A percentile compares a stretch with the other conserved stretches of the same genome.
Evolutionary conservation across 345 rosid genomes (phyloP).

Genomic region (Corymbia maculata): DNA sequence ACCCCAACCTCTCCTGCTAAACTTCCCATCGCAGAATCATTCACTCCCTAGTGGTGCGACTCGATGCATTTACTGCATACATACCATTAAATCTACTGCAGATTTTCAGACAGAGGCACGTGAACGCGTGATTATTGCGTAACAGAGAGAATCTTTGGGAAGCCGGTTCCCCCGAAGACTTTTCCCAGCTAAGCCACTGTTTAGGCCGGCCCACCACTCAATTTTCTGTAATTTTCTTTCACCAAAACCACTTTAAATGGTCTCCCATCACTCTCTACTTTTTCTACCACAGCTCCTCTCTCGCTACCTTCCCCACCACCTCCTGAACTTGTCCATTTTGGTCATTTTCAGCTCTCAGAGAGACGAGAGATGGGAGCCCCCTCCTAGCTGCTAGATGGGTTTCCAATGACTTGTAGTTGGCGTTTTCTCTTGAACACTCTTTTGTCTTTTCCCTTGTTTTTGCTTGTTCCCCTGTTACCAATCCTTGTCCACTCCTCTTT

Average conservation of each 20-base stretch:
- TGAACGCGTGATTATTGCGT: neutral
- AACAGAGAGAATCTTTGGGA: neutral
- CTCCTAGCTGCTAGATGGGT: neutral
- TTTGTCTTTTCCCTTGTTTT: neutral
- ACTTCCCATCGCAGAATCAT: neutral
- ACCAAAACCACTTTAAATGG: neutral
- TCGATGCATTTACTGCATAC: neutral
- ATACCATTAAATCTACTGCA: neutral
- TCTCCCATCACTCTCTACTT: neutral
- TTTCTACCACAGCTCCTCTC: neutral
- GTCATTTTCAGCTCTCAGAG: neutral
- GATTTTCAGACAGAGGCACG: neutral
- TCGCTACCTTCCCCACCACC: neutral
- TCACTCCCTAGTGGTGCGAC: neutral
- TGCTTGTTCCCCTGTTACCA: neutral
- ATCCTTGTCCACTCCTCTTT: neutral
- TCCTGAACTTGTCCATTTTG: neutral
- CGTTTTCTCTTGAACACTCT: neutral
- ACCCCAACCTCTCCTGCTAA: neutral
- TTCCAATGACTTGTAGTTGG: neutral
- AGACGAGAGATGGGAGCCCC: neutral
- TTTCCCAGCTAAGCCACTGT: neutral
- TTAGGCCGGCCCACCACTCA: neutral
- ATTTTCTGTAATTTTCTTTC: neutral
- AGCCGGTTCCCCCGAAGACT: neutral